Evolutionary conservation across 2,329 filamentous ascomycete genomes (phyloP), one percentile per base, ranked within the genome.

Genomic region (Penicillium sp.): DNA sequence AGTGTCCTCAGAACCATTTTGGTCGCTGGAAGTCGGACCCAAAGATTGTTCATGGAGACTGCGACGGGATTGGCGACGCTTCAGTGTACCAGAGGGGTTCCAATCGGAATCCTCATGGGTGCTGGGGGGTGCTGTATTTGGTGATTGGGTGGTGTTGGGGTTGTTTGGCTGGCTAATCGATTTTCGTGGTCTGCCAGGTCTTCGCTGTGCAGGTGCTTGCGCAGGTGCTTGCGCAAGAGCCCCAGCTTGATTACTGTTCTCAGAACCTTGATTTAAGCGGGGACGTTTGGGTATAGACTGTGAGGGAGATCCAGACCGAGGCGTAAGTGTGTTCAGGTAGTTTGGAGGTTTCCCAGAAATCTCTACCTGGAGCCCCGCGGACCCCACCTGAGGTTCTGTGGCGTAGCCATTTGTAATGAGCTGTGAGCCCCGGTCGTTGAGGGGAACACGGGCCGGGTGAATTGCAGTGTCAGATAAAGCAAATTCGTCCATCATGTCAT

Each of bases 231-330:
- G 22, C 16, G 40, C 50, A 57, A 16, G 54, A 32, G 45, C 45
- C n/a, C 16, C 50, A 44, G 24, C 18, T 49, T 47, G 34, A 2
- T 24, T 2, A n/a, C 3, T 5, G 29, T 40, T 43, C 14, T 56
- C 60, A 5, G 49, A 16, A 1, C 60, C 11, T 6, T 61, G 55
- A 3, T 56, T 60, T 8, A 74, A 60, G 13, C 72, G 67, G 4
- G 61, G 69, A 13, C 71, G 67, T 52, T 75, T 75, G 2, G 59
- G 43, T 9, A 63, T 48, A 6, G 65, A 59, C 40, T 67, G 65
- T 24, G 67, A 47, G 2, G 31, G 4, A 11, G 7, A 14, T 6
- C 14, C 16, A 1, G 40, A 1, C 44, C 21, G 40, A 7, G n/a
- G 11, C 27, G 22, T 47, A 32, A 32, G 5, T 3, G 47, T 13